A percentile compares a stretch with the other conserved stretches of the same genome.
Conservation (phyloP, 2,329 filamentous ascomycete species). For the Aureobasidium leucospermi region DNA sequence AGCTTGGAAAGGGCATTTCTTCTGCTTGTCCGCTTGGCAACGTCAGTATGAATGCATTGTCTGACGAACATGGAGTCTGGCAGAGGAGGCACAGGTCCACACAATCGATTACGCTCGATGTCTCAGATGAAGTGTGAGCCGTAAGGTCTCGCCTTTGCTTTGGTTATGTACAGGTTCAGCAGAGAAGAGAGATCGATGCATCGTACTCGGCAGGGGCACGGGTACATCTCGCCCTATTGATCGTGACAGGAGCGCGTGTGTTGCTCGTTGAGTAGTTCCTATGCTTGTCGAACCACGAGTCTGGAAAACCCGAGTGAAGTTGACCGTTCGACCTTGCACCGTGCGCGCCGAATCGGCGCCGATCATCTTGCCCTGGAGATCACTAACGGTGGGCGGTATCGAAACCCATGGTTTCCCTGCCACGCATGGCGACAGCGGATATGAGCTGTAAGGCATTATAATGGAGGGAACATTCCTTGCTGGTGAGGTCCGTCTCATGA, state of each 20-base stretch:
- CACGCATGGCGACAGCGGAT: not conserved
- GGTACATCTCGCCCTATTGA: not conserved
- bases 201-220: not conserved
- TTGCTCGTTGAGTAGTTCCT: not conserved
- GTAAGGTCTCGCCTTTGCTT: not conserved
- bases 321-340: not conserved
- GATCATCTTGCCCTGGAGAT: not conserved
- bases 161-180: not conserved
- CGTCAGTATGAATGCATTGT: not conserved
- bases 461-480: too few relatives aligned
- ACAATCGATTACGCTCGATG: not conserved
- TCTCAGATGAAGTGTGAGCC: not conserved
- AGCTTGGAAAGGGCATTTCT: not conserved
- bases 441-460: too few relatives aligned
- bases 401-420: not conserved
- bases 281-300: not conserved
- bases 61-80: not conserved
- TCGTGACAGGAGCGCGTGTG: not conserved
- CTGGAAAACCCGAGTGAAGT: not conserved
- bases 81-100: not conserved
- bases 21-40: not conserved
- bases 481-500: too few relatives aligned
- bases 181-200: not conserved
- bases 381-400: not conserved
- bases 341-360: not conserved